Base-by-base conservation (phyloP, 495 filamentous ascomycete species). In the Neurospora sp. region DNA sequence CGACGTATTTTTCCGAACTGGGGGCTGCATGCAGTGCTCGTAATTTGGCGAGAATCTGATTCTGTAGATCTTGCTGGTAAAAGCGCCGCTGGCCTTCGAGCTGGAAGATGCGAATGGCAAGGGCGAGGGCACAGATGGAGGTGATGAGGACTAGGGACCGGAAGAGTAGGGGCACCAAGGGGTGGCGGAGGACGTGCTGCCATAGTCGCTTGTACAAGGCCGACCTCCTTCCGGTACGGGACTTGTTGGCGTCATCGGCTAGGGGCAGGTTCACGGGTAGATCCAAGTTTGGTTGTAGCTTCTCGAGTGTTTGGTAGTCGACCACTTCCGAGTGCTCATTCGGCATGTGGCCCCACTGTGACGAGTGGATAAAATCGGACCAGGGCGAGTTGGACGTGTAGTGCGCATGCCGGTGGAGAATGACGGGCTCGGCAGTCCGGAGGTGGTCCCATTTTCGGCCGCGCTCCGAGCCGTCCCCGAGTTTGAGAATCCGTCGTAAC, bases 61-160 rank as follows among this genome's bases (percentile, higher is more conserved):
- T 18, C 44, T 70, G 14, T 69, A 68, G 69, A 80, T 83, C 70
- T 80, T 77, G 18, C 75, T 69, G 40, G 82, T 18, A 9, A 14
- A 22, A 18, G 22, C 27, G 53, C 53, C 53, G 53, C 22, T 35
- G 53, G 27, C 27, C 80, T 37, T 89, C 86, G 44, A 89, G 80
- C 74, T 90, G 84, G 77, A 89, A 93, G 46, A 97, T 94, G 38
- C 88, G 90, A 3, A 84, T 88, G 38, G 93, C 91, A 5, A 99
- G 84, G 39, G 89, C 92, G n/a, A 99, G 88, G 10, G 93, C 95
- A 35, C 92, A 82, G 44, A 91, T 86, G 1, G 94, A 95, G 72
- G 97, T 96, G 40, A 89, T 87, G 77, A 96, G 89, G 6, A 97
- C 93, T 11, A 88, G 91, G 16, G 95, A 82, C 35, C 96, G 93